Conservation (phyloP, 371 early-diverging fungal species). For the Mortierella polycephala region DNA sequence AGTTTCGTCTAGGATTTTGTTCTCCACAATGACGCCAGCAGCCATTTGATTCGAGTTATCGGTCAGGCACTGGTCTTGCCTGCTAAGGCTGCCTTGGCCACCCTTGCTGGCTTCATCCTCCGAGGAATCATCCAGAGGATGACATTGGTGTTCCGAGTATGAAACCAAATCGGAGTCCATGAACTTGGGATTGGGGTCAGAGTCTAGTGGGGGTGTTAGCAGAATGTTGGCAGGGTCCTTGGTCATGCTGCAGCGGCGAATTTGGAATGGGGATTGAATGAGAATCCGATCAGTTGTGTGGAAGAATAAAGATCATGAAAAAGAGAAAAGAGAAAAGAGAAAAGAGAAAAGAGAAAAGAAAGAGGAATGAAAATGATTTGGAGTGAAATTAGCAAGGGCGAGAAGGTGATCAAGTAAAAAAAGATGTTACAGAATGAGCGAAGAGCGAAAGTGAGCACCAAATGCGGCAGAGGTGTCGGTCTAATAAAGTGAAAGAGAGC, state of each 20-base stretch:
- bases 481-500: constrained; percentile 3
- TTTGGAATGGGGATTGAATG: constrained; percentile 12
- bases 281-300: background rate
- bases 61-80: no score
- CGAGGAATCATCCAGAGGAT: constrained; percentile 24
- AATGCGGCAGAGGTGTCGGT: background rate
- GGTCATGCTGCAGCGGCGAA: constrained; percentile 13
- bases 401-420: background rate
- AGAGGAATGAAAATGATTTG: background rate
- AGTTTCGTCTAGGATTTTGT: constrained; percentile 8
- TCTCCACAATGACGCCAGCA: background rate
- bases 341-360: background rate
- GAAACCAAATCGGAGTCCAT: constrained; percentile 21
- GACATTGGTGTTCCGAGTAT: constrained; percentile 4
- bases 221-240: constrained; percentile 14
- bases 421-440: background rate
- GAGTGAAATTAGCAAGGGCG: background rate
- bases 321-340: background rate
- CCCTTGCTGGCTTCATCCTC: constrained; percentile 12
- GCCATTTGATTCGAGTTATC: background rate
- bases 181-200: constrained; percentile 16
- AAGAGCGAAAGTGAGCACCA: background rate
- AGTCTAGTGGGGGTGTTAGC: constrained; percentile 37
- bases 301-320: background rate
- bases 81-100: background rate